Evolutionary conservation across 2,329 filamentous ascomycete genomes (phyloP), one percentile per base, ranked within the genome.

Genomic region (Beauveria asiatica): DNA sequence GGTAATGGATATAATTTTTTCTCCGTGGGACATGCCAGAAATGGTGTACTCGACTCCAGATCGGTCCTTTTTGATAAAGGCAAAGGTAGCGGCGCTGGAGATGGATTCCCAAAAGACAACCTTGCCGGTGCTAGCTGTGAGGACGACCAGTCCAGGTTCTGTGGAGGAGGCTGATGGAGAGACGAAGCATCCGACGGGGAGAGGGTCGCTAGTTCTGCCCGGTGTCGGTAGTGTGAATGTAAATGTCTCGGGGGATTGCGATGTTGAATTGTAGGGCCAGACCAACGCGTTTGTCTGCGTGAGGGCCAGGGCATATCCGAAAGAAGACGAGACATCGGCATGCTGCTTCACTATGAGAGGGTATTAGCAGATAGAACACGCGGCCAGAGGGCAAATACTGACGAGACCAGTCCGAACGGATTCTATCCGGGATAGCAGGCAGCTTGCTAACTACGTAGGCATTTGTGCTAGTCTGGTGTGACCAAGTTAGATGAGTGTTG

Each of bases 81-180:
- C 90, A 59, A 95, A 81, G 1, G 90, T 91, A 44, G 92, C 89
- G 10, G 91, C 92, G 72, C 86, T 92, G 60, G 93, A 92, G 64
- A 97, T 89, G 44, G 91, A 95, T 71, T 97, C 94, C 92, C 94
- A 97, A 73, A 94, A 97, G 49, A 90, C 87, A 57, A 97, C 85
- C 72, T 87, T 92, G 57, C 94, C 94, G 53, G 82, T 92, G 19
- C 83, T 84, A 13, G 93, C 89, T 76, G 93, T 90, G 42, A 97
- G 81, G 42, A 97, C 83, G 30, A 99, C 84, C 42, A 99, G 80
- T 2, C 94, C 94, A 39, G 92, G 88, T 66, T 96, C 89, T 53
- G 85, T 84, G n/a, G 84, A 85, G 5, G 87, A 86, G 11, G 89
- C 86, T 5, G 90, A 89, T 54, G 89, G 87, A 0, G 89, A 87